These are phyloP conservation scores for Streptanthus diversifolius DNA, from an alignment of 345 rosid species.

Conservation along the genomic window DNA sequence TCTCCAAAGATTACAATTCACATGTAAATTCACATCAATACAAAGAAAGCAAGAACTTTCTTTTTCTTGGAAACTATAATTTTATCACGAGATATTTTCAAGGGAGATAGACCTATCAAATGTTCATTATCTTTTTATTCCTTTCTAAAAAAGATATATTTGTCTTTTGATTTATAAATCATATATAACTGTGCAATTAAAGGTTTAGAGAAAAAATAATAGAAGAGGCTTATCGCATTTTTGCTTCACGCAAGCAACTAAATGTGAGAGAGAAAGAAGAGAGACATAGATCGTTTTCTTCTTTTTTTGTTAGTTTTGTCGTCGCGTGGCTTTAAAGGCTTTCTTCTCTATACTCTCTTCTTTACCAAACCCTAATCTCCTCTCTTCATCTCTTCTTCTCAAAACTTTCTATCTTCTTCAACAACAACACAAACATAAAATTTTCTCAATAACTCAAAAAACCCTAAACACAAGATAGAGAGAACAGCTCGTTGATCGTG, in stretches of 20 bases:
- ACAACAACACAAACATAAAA: constrained; percentile 8
- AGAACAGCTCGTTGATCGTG: not conserved
- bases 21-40: constrained; percentile 23
- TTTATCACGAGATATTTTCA: constrained; percentile 40
- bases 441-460: not conserved
- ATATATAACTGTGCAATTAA: not conserved
- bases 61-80: constrained; percentile 27
- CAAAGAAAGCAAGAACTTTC: constrained; percentile 30
- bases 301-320: constrained; percentile 47
- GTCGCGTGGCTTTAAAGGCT: constrained; percentile 98
- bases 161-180: not conserved
- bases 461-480: not conserved
- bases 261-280: constrained; percentile 35
- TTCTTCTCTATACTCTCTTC: constrained; percentile 31
- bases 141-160: no score
- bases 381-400: constrained; percentile 20
- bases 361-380: constrained; percentile 48
- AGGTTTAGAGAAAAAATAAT: constrained; percentile 27
- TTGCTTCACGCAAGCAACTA: constrained; percentile 99
- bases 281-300: constrained; percentile 2
- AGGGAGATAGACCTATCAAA: not conserved
- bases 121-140: not conserved
- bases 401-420: not conserved
- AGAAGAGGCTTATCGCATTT: constrained; percentile 66
- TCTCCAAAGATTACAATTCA: constrained; percentile 3